phyloP scores from a whole-genome alignment of 179 eudicot genomes.

The Spergularia azorica region DNA sequence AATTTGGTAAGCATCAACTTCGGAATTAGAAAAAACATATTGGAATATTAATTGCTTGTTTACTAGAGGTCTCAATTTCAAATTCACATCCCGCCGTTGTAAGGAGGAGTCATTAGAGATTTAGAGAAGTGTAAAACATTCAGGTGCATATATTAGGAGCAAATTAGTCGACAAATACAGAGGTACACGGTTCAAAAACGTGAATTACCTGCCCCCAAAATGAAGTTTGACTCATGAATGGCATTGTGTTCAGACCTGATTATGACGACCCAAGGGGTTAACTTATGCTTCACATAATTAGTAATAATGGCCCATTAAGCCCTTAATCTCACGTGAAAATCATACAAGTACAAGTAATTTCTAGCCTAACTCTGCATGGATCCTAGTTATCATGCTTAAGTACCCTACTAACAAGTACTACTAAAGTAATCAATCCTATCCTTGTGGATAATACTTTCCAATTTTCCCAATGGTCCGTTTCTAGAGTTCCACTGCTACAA shows the following conservation, averaged over 20 bases:
- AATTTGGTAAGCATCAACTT: slow-evolving; percentile 9
- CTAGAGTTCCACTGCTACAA: neutral
- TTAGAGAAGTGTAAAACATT: slow-evolving; percentile 13
- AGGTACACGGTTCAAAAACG: neutral
- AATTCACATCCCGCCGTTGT: neutral
- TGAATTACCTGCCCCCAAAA: slow-evolving; percentile 6
- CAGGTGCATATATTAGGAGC: neutral
- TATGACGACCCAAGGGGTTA: slow-evolving; percentile 14
- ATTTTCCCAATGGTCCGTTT: too few relatives aligned
- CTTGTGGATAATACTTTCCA: neutral
- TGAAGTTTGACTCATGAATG: slow-evolving; percentile 22
- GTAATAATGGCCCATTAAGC: slow-evolving; percentile 10
- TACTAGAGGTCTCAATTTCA: neutral
- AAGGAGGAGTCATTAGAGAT: neutral
- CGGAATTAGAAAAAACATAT: neutral
- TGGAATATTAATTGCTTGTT: neutral
- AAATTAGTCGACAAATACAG: slow-evolving; percentile 15
- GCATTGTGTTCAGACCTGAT: slow-evolving; percentile 27
- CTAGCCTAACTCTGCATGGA: slow-evolving; percentile 19
- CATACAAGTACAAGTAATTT: slow-evolving; percentile 7
- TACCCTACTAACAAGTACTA: neutral
- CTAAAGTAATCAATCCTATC: slow-evolving; percentile 8
- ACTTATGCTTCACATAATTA: neutral
- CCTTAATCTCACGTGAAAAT: slow-evolving; percentile 27
- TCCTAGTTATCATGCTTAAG: neutral